Conservation (phyloP, 108 stramenopile genomes). For the Asterionellopsis glacialis region DNA sequence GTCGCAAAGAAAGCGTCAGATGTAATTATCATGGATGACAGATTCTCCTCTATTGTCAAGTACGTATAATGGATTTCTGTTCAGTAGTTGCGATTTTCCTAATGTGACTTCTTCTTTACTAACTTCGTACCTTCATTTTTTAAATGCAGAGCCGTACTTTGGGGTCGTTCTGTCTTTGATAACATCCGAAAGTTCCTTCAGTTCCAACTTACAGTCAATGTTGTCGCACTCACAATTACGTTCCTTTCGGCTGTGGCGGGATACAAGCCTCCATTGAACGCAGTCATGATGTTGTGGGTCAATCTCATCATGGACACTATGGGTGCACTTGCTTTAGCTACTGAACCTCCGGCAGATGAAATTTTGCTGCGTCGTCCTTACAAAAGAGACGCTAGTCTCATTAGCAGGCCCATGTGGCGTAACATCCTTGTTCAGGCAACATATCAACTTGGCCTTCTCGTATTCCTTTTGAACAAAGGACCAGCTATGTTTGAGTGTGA, state of each 20-base stretch:
- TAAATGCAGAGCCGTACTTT: conserved; percentile 72
- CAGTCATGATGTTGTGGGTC: conserved; percentile 99
- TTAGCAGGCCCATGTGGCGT: conserved; percentile 80
- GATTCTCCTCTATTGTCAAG: conserved; percentile 97
- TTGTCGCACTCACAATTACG: conserved; percentile 95
- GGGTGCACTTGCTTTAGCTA: conserved; percentile 97
- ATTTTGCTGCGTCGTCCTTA: conserved; percentile 80
- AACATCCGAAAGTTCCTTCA: conserved; percentile 98
- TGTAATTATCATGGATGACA: conserved; percentile 98
- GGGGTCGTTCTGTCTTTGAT: conserved; percentile 97
- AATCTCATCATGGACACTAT: conserved; percentile 99
- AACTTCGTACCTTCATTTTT: not conserved
- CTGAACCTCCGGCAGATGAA: conserved; percentile 84
- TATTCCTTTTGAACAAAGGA: conserved; percentile 56
- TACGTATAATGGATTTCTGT: not conserved
- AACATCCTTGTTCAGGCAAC: conserved; percentile 79
- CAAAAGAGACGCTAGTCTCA: conserved; percentile 61
- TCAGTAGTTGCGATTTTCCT: not conserved
- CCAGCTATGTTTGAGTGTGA: conserved; percentile 56
- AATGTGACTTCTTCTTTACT: not conserved
- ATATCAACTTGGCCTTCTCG: conserved; percentile 65
- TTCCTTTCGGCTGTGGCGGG: conserved; percentile 93
- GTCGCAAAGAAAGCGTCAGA: conserved; percentile 98
- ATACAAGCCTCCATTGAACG: conserved; percentile 93
- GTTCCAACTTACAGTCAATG: conserved; percentile 97